These are phyloP conservation scores for Fistulina hepatica DNA, from an alignment of 1,284 basidiomycete species.

Conservation along the genomic window DNA sequence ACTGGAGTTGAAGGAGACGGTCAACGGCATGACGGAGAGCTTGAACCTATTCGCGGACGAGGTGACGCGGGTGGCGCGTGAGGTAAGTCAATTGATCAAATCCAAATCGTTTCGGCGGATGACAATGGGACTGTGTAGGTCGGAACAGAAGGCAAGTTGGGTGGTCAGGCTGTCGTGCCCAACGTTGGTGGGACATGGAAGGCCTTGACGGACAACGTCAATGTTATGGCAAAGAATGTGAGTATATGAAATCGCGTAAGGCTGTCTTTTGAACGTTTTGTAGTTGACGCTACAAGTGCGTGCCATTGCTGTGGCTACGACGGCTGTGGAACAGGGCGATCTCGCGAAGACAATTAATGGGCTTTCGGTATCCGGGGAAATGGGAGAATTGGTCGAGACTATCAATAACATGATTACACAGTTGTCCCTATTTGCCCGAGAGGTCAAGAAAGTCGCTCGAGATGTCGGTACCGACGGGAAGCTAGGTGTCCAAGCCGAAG, in stretches of 20 bases:
- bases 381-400: constrained; percentile 86
- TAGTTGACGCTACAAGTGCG: constrained; percentile 91
- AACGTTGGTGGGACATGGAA: constrained; percentile 98
- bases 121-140: constrained; percentile 83
- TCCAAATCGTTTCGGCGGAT: constrained; percentile 44
- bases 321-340: constrained; percentile 90
- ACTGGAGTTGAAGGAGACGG: constrained; percentile 75
- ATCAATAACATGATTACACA: constrained; percentile 98
- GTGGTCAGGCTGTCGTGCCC: constrained; percentile 78
- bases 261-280: constrained; percentile 7
- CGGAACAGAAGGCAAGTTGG: constrained; percentile 83
- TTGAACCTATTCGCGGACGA: constrained; percentile 83
- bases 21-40: constrained; percentile 87
- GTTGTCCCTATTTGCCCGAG: constrained; percentile 82
- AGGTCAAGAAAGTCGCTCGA: constrained; percentile 91
- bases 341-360: constrained; percentile 89
- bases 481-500: constrained; percentile 94
- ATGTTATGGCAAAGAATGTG: constrained; percentile 79
- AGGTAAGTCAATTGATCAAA: too few species aligned
- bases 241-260: constrained; percentile 19
- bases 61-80: constrained; percentile 65
- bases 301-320: constrained; percentile 87
- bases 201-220: constrained; percentile 92
- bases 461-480: constrained; percentile 97
- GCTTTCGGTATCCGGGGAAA: constrained; percentile 92